phyloP scores from a whole-genome alignment of 192 early-diverging fungal genomes.

The Allomyces macrogynus region DNA sequence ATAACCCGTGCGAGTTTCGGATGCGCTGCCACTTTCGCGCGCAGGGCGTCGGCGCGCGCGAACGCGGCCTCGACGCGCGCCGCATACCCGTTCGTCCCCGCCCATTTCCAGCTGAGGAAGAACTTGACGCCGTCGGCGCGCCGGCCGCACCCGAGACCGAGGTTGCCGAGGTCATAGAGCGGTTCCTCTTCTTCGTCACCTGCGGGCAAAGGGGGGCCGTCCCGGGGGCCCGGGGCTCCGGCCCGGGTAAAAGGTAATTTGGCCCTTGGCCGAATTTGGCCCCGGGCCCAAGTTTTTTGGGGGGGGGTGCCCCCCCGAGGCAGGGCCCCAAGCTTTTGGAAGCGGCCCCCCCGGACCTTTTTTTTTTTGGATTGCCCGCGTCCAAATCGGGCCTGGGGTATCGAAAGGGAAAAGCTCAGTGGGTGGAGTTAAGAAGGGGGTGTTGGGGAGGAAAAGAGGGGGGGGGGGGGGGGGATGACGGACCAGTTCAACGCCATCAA shows the following conservation, averaged over 20 bases:
- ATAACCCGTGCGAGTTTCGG: slow-evolving; percentile 22
- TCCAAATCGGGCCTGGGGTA: slow-evolving; percentile 38
- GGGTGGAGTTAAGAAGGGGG: too few species aligned
- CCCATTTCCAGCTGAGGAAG: slow-evolving; percentile 56
- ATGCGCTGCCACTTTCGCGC: slow-evolving; percentile 10
- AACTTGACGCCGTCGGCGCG: slow-evolving; percentile 59
- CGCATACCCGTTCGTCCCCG: slow-evolving; percentile 39
- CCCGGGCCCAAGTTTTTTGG: too few species aligned
- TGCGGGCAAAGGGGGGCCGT: background rate
- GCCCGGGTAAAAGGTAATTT: slow-evolving; percentile 40
- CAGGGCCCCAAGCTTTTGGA: too few species aligned
- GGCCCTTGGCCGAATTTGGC: slow-evolving; percentile 41
- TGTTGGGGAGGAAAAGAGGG: too few species aligned
- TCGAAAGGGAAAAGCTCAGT: background rate
- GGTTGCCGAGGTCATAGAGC: slow-evolving; percentile 49
- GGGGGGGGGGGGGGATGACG: background rate
- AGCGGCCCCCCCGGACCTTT: too few species aligned
- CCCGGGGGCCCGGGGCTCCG: background rate
- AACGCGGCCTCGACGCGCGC: slow-evolving; percentile 36
- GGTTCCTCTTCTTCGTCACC: slow-evolving; percentile 6
- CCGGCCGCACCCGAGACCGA: slow-evolving; percentile 58
- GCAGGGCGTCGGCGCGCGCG: slow-evolving; percentile 22
- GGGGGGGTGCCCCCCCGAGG: too few species aligned
- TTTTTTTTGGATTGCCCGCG: too few species aligned
- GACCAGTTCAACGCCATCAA: slow-evolving; percentile 29